Percentiles rank a stretch among this genome's conserved stretches.
Evolutionary conservation across 106 monocot genomes (phyloP).

Genomic region (Chionographis japonica): DNA sequence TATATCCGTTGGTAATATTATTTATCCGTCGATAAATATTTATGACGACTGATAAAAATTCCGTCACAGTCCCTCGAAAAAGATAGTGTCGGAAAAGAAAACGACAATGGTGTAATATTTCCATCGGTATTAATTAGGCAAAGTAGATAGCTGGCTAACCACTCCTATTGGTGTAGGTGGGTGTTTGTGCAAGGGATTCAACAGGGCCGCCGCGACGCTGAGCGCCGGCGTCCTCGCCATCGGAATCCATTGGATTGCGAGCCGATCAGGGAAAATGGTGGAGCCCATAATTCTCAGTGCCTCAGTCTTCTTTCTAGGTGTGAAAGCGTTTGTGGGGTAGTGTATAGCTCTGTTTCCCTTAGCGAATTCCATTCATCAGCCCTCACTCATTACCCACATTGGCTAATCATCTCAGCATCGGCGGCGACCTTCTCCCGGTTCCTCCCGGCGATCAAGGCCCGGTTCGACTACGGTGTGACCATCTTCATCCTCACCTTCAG

Average conservation of each 20-base stretch:
- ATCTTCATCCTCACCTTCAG: constrained; percentile 62
- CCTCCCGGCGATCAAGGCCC: constrained; percentile 33
- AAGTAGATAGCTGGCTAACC: no score
- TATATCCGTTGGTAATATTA: no score
- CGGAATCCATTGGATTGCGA: constrained; percentile 51
- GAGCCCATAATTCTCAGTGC: constrained; percentile 43
- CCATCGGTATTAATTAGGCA: no score
- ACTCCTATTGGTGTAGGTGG: constrained; percentile 26
- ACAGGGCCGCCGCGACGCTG: constrained; percentile 40
- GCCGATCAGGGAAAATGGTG: constrained; percentile 32
- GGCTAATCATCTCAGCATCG: constrained; percentile 23
- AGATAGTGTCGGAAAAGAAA: no score
- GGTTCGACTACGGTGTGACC: constrained; percentile 56
- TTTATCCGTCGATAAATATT: no score
- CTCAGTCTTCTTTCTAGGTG: constrained; percentile 63
- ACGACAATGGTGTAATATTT: no score
- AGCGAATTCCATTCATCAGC: no score
- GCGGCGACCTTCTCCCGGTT: constrained; percentile 54
- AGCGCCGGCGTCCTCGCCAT: constrained; percentile 45
- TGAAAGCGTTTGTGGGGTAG: background rate
- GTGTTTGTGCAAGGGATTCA: constrained; percentile 65
- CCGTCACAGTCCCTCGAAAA: no score
- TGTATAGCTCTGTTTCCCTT: background rate
- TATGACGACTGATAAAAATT: no score
- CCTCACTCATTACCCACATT: no score